These are phyloP conservation scores for Elsinoe necatrix DNA, from an alignment of 2,329 filamentous ascomycete genomes.

Conservation along the genomic window DNA sequence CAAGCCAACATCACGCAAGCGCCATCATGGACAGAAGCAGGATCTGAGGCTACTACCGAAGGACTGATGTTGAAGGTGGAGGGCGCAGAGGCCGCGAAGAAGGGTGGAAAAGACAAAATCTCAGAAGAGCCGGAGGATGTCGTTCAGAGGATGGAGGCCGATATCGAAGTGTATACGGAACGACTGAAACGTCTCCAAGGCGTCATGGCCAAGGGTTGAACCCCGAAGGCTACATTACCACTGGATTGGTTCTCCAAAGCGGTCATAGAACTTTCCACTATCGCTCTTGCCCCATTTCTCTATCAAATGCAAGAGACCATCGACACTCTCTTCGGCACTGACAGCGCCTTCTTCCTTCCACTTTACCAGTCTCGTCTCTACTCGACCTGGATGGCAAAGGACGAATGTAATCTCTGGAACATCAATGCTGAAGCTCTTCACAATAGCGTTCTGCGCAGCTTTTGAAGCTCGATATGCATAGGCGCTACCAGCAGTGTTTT, in stretches of 20 bases:
- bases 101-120: slow-evolving; percentile 6
- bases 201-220: slow-evolving; percentile 15
- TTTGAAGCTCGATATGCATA: slow-evolving; percentile 43
- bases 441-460: slow-evolving; percentile 39
- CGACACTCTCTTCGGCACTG: slow-evolving; percentile 34
- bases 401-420: slow-evolving; percentile 36
- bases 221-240: slow-evolving; percentile 30
- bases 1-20: slow-evolving; percentile 47
- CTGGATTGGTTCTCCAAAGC: slow-evolving; percentile 35
- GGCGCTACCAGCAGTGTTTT: slow-evolving; percentile 34
- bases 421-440: slow-evolving; percentile 38
- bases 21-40: slow-evolving; percentile 50
- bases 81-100: slow-evolving; percentile 12
- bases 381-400: slow-evolving; percentile 39
- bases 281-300: slow-evolving; percentile 25
- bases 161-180: slow-evolving; percentile 15
- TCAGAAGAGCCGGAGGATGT: slow-evolving; percentile 12
- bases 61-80: slow-evolving; percentile 52
- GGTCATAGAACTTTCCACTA: slow-evolving; percentile 37
- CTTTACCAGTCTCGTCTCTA: slow-evolving; percentile 38
- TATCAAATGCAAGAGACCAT: slow-evolving; percentile 33
- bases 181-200: slow-evolving; percentile 15
- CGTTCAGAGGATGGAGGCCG: slow-evolving; percentile 16
- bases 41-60: slow-evolving; percentile 26
- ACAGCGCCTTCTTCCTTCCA: slow-evolving; percentile 41